Conservation (phyloP, 2,329 filamentous ascomycete genomes). For the Pseudocercospora fuligena region DNA sequence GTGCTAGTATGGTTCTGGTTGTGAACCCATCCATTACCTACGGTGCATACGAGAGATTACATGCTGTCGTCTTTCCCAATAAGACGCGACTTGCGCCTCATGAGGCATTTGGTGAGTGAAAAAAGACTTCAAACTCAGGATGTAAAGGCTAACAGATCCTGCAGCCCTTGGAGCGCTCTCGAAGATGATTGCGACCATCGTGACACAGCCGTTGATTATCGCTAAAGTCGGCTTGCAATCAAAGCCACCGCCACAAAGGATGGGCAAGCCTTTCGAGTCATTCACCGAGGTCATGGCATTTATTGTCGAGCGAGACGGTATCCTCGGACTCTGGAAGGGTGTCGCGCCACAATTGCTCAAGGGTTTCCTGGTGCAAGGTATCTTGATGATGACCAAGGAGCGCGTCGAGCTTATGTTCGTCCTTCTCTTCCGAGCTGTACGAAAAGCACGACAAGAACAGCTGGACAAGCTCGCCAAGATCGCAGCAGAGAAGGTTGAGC, state of each 20-base stretch:
- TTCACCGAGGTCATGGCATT: slow-evolving; percentile 95
- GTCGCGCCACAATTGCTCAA: slow-evolving; percentile 94
- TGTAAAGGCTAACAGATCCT: not conserved
- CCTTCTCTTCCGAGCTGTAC: slow-evolving; percentile 80
- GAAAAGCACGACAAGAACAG: slow-evolving; percentile 70
- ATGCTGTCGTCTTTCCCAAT: slow-evolving; percentile 75
- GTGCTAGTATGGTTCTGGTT: slow-evolving; percentile 92
- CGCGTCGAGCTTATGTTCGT: slow-evolving; percentile 89
- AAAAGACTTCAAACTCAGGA: not conserved
- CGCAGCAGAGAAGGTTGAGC: slow-evolving; percentile 63
- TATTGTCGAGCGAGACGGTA: slow-evolving; percentile 86
- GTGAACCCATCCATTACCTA: slow-evolving; percentile 98
- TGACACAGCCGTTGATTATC: slow-evolving; percentile 93
- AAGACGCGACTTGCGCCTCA: slow-evolving; percentile 76
- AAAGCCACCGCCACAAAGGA: slow-evolving; percentile 79
- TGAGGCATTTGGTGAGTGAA: slow-evolving; percentile 85
- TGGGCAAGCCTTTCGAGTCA: slow-evolving; percentile 90
- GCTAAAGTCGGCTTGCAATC: slow-evolving; percentile 97
- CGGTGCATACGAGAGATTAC: slow-evolving; percentile 89
- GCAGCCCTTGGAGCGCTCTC: slow-evolving; percentile 85
- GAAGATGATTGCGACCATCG: slow-evolving; percentile 88
- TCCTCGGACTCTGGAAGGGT: slow-evolving; percentile 88
- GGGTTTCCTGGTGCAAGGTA: slow-evolving; percentile 88
- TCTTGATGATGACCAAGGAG: slow-evolving; percentile 99
- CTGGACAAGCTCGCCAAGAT: slow-evolving; percentile 69